These are phyloP conservation scores for Eragrostis nindensis DNA, from an alignment of 176 grass and related monocot genomes.

Conservation along the genomic window DNA sequence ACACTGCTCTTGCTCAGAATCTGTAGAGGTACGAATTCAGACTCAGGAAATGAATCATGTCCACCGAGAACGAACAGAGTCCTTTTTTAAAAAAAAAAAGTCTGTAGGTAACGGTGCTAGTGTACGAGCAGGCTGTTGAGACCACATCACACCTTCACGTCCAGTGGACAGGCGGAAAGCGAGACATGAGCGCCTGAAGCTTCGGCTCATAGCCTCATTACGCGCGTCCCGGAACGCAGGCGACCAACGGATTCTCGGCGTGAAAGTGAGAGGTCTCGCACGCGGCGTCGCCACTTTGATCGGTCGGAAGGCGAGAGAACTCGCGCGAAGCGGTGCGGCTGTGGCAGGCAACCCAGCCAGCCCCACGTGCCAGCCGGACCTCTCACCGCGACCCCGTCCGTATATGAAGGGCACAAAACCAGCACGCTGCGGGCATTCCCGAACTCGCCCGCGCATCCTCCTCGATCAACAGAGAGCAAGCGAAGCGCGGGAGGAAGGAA, in stretches of 20 bases:
- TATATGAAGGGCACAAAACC: background rate
- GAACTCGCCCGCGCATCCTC: no score
- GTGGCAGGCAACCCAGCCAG: slow-evolving; percentile 6
- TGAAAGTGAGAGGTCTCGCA: background rate
- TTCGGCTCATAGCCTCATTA: background rate
- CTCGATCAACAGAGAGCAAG: background rate
- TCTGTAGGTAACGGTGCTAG: background rate
- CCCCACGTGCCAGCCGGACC: background rate
- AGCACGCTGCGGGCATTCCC: background rate
- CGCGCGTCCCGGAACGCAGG: background rate
- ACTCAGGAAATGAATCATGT: background rate
- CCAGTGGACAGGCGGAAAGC: background rate
- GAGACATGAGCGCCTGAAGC: background rate
- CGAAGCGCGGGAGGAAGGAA: background rate
- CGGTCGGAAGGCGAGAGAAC: background rate
- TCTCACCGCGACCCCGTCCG: background rate
- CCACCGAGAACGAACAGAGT: background rate
- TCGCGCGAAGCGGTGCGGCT: slow-evolving; percentile 21
- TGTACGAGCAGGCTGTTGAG: background rate
- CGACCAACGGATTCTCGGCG: background rate
- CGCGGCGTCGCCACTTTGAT: background rate
- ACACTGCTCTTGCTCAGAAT: background rate
- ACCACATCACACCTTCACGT: background rate
- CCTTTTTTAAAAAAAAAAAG: background rate
- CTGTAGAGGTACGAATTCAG: background rate